phyloP scores from a whole-genome alignment of 192 early-diverging fungal genomes.

The Podila minutissima region DNA sequence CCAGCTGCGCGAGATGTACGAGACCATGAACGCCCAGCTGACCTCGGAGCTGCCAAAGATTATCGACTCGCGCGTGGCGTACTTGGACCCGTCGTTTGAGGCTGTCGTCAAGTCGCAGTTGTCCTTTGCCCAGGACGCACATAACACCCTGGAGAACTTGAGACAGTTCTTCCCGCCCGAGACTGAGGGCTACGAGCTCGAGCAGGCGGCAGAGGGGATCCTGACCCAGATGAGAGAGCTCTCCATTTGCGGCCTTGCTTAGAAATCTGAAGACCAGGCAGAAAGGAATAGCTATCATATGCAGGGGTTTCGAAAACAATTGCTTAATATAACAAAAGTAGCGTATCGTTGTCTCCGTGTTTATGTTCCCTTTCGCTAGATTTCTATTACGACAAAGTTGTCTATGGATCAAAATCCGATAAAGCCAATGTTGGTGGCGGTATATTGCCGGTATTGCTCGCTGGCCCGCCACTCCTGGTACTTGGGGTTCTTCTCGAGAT shows the following conservation, averaged over 20 bases:
- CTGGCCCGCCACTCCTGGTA: conserved; percentile 25
- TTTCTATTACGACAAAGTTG: too few relatives aligned
- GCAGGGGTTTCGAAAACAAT: too few relatives aligned
- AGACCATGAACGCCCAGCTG: conserved; percentile 83
- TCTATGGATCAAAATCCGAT: conserved; percentile 18
- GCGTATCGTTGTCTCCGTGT: background rate
- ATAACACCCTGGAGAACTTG: conserved; percentile 75
- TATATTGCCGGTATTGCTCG: conserved; percentile 26
- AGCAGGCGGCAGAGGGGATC: conserved; percentile 82
- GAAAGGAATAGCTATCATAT: background rate
- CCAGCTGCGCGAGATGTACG: conserved; percentile 80
- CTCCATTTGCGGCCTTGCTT: conserved; percentile 85
- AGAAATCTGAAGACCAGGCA: conserved; percentile 7
- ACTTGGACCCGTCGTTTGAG: conserved; percentile 96
- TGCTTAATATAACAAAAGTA: conserved; percentile 1
- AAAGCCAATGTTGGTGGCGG: conserved; percentile 18
- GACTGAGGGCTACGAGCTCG: conserved; percentile 61
- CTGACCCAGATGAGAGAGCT: conserved; percentile 92
- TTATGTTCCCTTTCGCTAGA: background rate
- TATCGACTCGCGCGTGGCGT: conserved; percentile 87
- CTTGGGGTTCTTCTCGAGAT: conserved; percentile 29
- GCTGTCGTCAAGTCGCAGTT: conserved; percentile 94
- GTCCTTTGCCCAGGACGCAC: conserved; percentile 88
- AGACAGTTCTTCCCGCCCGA: conserved; percentile 69
- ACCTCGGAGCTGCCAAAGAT: conserved; percentile 90